Conservation (phyloP, 768 basidiomycete genomes). For the Serendipita indica region DNA sequence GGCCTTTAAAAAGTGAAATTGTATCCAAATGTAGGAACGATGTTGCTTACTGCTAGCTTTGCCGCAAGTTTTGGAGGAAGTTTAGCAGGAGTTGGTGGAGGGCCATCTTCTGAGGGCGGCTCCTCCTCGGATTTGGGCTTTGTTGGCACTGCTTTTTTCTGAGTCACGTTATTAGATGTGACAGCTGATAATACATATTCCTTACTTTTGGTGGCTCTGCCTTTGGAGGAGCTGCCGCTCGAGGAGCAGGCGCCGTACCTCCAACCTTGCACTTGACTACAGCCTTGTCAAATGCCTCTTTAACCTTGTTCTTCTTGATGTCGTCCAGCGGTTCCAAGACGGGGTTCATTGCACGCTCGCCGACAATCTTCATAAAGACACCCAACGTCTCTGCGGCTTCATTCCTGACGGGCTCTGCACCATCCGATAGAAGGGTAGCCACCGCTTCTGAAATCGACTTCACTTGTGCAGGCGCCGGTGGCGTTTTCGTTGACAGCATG, state of each 20-base stretch:
- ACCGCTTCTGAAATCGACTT: constrained; percentile 70
- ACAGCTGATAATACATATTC: constrained; percentile 16
- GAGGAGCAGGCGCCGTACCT: constrained; percentile 33
- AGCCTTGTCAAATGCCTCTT: constrained; percentile 83
- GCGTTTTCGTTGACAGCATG: constrained; percentile 50
- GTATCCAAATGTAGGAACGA: not conserved
- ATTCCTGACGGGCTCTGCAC: constrained; percentile 73
- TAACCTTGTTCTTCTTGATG: constrained; percentile 79
- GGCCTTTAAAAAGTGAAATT: constrained; percentile 21
- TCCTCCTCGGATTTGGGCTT: constrained; percentile 21
- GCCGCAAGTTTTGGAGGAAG: constrained; percentile 35
- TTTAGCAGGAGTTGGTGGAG: constrained; percentile 30
- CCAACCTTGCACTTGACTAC: constrained; percentile 79
- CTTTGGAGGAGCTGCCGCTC: constrained; percentile 20
- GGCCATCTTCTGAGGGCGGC: constrained; percentile 28
- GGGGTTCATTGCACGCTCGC: constrained; percentile 80
- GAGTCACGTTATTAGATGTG: constrained; percentile 7
- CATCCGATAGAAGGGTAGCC: constrained; percentile 66
- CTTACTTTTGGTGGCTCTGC: constrained; percentile 27
- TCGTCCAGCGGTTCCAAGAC: constrained; percentile 76
- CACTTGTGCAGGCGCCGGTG: constrained; percentile 60
- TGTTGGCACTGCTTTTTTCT: constrained; percentile 19
- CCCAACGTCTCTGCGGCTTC: constrained; percentile 85
- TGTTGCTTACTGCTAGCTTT: not conserved
- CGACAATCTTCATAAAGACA: constrained; percentile 90